A percentile compares a stretch with the other conserved stretches of the same genome.
phyloP scores from a whole-genome alignment of 2,329 filamentous ascomycete genomes.

The Fusarium sp. region DNA sequence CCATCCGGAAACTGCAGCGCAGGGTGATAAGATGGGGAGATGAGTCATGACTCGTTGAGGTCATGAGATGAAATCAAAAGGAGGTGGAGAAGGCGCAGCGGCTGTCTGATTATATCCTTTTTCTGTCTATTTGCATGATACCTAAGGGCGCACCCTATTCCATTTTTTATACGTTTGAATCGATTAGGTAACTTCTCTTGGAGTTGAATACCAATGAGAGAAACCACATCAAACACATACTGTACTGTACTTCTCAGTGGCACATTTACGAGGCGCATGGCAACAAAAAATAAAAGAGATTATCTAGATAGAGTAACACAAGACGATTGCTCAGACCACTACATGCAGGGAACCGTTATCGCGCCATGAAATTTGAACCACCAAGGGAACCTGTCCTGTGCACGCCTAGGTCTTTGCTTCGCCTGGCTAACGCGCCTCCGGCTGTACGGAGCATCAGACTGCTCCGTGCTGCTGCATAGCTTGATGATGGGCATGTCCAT shows the following conservation, averaged over 20 bases:
- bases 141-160: constrained; percentile 36
- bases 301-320: constrained; percentile 30
- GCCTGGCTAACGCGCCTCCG: background rate
- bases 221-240: constrained; percentile 7
- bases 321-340: constrained; percentile 1
- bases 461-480: background rate
- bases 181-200: background rate
- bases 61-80: constrained; percentile 13
- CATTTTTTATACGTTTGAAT: constrained; percentile 13
- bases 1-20: constrained; percentile 1
- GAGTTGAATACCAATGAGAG: background rate
- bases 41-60: constrained; percentile 22
- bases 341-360: background rate
- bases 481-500: background rate
- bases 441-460: background rate
- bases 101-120: constrained; percentile 23
- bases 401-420: background rate
- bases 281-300: constrained; percentile 22
- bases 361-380: background rate
- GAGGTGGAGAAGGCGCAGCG: constrained; percentile 22
- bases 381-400: background rate
- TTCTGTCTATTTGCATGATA: constrained; percentile 35
- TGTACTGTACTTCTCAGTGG: constrained; percentile 12
- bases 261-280: constrained; percentile 28
- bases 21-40: constrained; percentile 12